A percentile compares a stretch with the other conserved stretches of the same genome.
Conservation (phyloP, 495 filamentous ascomycete species). For the Trichoderma asperelloides region DNA sequence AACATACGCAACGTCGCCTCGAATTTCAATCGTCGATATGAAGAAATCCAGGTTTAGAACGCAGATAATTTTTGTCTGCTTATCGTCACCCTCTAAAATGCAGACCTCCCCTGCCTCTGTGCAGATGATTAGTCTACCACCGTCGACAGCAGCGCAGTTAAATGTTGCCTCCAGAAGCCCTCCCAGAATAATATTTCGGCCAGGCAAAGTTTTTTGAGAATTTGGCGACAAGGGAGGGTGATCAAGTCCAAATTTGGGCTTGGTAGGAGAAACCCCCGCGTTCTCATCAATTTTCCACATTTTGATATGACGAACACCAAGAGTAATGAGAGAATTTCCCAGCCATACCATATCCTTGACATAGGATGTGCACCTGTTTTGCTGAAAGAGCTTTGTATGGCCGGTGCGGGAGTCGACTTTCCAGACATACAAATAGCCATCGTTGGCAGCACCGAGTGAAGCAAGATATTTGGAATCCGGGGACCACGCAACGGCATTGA, state of each 20-base stretch:
- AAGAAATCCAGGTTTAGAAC: conserved; percentile 53
- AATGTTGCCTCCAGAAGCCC: conserved; percentile 74
- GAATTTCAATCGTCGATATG: conserved; percentile 50
- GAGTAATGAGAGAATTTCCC: conserved; percentile 50
- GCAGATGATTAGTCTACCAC: conserved; percentile 60
- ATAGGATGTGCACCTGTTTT: conserved; percentile 84
- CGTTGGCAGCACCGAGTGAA: conserved; percentile 77
- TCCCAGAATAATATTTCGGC: conserved; percentile 66
- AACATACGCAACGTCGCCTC: conserved; percentile 30
- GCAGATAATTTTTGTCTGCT: conserved; percentile 57
- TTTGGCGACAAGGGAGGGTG: conserved; percentile 23
- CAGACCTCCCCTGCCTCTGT: conserved; percentile 67
- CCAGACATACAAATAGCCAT: conserved; percentile 94
- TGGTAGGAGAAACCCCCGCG: conserved; percentile 35
- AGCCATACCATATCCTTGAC: conserved; percentile 85
- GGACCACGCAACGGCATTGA: conserved; percentile 82
- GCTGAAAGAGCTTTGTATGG: conserved; percentile 75
- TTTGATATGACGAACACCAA: conserved; percentile 87
- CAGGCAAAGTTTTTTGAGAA: conserved; percentile 42
- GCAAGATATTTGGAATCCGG: conserved; percentile 80
- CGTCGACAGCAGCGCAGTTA: conserved; percentile 62
- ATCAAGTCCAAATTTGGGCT: conserved; percentile 38
- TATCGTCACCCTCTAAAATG: conserved; percentile 67
- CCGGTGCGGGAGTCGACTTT: conserved; percentile 74
- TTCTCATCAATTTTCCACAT: conserved; percentile 76